A percentile compares a stretch with the other conserved stretches of the same genome.
These are phyloP conservation scores for Phytopythium sindhum DNA, from an alignment of 352 stramenopile genomes.

Conservation along the genomic window DNA sequence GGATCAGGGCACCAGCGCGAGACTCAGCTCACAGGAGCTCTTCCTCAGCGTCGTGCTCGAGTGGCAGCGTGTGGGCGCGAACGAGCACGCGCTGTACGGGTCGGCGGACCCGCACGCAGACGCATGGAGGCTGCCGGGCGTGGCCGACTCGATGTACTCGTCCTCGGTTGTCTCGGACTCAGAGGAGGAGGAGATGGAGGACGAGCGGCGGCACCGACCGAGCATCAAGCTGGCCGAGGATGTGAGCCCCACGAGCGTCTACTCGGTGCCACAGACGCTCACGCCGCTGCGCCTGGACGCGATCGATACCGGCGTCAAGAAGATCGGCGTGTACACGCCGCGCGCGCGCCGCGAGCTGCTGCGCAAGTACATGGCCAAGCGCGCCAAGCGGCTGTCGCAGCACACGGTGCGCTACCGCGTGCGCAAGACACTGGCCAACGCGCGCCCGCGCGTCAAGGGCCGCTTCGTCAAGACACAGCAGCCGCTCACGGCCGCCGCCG, in stretches of 20 bases:
- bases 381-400: constrained; percentile 64
- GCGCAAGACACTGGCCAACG: constrained; percentile 77
- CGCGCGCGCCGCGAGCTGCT: constrained; percentile 60
- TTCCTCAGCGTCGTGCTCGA: constrained; percentile 81
- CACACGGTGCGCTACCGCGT: constrained; percentile 78
- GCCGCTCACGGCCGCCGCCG: constrained; percentile 62
- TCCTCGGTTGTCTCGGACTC: constrained; percentile 23
- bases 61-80: constrained; percentile 46
- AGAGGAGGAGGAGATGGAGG: constrained; percentile 16
- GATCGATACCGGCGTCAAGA: constrained; percentile 31
- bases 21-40: constrained; percentile 68
- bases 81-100: constrained; percentile 10
- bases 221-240: constrained; percentile 24
- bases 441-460: constrained; percentile 70
- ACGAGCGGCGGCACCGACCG: constrained; percentile 13
- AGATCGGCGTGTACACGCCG: constrained; percentile 70
- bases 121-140: neutral
- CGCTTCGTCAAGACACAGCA: constrained; percentile 83
- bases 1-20: neutral
- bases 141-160: constrained; percentile 3
- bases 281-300: constrained; percentile 47
- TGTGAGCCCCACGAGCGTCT: constrained; percentile 57
- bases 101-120: constrained; percentile 11
- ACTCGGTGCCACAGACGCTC: constrained; percentile 36
- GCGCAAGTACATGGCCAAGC: constrained; percentile 79